Evolutionary conservation across 129 eudicot species (phyloP).

Genomic region (Daucus carota): DNA sequence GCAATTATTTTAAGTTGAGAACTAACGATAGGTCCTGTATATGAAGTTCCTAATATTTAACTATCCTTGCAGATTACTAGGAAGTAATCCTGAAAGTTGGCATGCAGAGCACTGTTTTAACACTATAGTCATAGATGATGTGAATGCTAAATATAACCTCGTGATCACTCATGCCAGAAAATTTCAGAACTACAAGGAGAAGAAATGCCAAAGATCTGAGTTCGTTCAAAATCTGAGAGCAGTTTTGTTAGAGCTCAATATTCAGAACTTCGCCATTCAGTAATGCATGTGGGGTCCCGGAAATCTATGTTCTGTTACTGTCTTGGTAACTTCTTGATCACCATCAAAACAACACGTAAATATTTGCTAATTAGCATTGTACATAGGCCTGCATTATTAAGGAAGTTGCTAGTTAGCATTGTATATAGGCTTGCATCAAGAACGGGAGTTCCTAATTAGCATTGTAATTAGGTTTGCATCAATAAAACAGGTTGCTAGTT

Average conservation of each 20-base stretch:
- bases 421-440: too few relatives aligned
- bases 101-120: slow-evolving; percentile 13
- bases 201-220: slow-evolving; percentile 24
- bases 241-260: slow-evolving; percentile 29
- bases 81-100: slow-evolving; percentile 25
- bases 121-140: slow-evolving; percentile 23
- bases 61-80: slow-evolving; percentile 18
- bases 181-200: slow-evolving; percentile 22
- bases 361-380: too few relatives aligned
- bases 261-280: slow-evolving; percentile 1
- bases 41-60: too few relatives aligned
- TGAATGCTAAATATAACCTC: slow-evolving; percentile 25
- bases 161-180: slow-evolving; percentile 32
- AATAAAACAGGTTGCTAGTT: too few relatives aligned
- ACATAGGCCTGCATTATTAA: too few relatives aligned
- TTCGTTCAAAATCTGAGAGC: slow-evolving; percentile 21
- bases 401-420: too few relatives aligned
- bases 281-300: not conserved
- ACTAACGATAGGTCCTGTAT: too few relatives aligned
- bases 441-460: too few relatives aligned
- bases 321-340: too few relatives aligned
- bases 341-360: too few relatives aligned
- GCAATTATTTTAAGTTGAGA: not conserved
- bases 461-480: too few relatives aligned
- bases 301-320: too few relatives aligned